phyloP scores from a whole-genome alignment of 306 rosid species.

The Cicer chorassanicum region DNA sequence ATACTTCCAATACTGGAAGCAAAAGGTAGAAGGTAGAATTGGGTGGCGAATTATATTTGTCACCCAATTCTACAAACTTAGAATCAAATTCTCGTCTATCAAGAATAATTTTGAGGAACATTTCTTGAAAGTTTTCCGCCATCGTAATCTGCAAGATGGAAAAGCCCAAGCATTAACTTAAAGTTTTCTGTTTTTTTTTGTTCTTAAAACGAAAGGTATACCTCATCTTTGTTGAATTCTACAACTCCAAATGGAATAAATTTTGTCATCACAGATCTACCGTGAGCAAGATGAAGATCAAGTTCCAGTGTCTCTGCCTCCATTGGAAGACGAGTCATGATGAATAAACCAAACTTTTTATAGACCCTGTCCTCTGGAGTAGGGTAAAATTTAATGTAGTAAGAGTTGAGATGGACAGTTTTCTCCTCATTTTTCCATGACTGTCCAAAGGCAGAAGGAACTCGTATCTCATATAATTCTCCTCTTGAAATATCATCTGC shows the following conservation, averaged over 20 bases:
- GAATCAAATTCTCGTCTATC: slow-evolving; percentile 75
- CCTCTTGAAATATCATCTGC: slow-evolving; percentile 66
- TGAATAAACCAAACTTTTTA: slow-evolving; percentile 75
- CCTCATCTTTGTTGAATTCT: slow-evolving; percentile 75
- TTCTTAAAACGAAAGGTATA: slow-evolving; percentile 40
- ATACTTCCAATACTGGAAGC: slow-evolving; percentile 70
- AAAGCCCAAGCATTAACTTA: slow-evolving; percentile 31
- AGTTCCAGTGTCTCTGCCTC: slow-evolving; percentile 85
- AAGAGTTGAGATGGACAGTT: slow-evolving; percentile 58
- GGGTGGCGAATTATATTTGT: slow-evolving; percentile 27
- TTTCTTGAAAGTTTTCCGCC: slow-evolving; percentile 90
- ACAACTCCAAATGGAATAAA: slow-evolving; percentile 70
- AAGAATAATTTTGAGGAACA: slow-evolving; percentile 85
- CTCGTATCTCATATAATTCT: slow-evolving; percentile 78
- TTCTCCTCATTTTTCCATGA: slow-evolving; percentile 59
- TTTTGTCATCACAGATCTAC: slow-evolving; percentile 79
- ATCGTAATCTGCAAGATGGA: slow-evolving; percentile 63
- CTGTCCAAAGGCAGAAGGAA: slow-evolving; percentile 66
- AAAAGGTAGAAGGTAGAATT: slow-evolving; percentile 75
- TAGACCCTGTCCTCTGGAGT: slow-evolving; percentile 77
- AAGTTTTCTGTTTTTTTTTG: not conserved
- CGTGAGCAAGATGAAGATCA: slow-evolving; percentile 87
- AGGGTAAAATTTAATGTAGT: slow-evolving; percentile 71
- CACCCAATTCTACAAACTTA: slow-evolving; percentile 66
- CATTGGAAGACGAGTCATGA: slow-evolving; percentile 67